phyloP scores from a whole-genome alignment of 345 rosid genomes.

The Pugionium dolabratum region DNA sequence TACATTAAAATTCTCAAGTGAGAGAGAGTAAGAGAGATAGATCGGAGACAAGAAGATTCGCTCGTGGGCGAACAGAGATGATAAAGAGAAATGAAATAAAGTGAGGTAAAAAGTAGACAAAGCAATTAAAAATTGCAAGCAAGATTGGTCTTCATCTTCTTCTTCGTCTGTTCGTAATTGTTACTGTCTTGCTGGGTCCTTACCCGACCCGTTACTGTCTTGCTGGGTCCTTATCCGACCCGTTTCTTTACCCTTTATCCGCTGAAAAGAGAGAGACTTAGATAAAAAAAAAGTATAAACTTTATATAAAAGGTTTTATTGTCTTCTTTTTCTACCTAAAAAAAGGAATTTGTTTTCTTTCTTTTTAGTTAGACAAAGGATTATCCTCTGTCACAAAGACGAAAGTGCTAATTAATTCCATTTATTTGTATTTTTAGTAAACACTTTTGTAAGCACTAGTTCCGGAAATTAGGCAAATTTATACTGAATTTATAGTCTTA shows the following conservation, averaged over 20 bases:
- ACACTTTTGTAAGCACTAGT: conserved; percentile 37
- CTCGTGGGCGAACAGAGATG: conserved; percentile 21
- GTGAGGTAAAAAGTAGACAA: conserved; percentile 33
- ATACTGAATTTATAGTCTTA: conserved; percentile 30
- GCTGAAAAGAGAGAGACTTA: conserved; percentile 15
- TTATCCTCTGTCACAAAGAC: conserved; percentile 23
- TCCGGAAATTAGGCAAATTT: conserved; percentile 34
- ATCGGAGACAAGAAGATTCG: conserved; percentile 31
- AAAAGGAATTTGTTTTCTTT: conserved; percentile 18
- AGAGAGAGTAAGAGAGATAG: conserved; percentile 24
- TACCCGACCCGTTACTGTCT: conserved; percentile 20
- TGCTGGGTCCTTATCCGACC: conserved; percentile 28
- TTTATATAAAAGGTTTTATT: conserved; percentile 21
- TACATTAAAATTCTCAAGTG: conserved; percentile 13
- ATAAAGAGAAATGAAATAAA: conserved; percentile 38
- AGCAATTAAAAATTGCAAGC: conserved; percentile 40
- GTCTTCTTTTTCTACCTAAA: conserved; percentile 24
- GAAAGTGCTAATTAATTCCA: conserved; percentile 20
- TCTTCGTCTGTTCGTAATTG: not conserved
- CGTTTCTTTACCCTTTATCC: conserved; percentile 27
- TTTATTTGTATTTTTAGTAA: conserved; percentile 12
- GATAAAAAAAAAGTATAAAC: not conserved
- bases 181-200: conserved; percentile 35
- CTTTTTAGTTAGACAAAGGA: conserved; percentile 17
- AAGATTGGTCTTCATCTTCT: conserved; percentile 30